Evolutionary conservation across 2,329 filamentous ascomycete genomes (phyloP).

Genomic region (Teratosphaeria destructans): DNA sequence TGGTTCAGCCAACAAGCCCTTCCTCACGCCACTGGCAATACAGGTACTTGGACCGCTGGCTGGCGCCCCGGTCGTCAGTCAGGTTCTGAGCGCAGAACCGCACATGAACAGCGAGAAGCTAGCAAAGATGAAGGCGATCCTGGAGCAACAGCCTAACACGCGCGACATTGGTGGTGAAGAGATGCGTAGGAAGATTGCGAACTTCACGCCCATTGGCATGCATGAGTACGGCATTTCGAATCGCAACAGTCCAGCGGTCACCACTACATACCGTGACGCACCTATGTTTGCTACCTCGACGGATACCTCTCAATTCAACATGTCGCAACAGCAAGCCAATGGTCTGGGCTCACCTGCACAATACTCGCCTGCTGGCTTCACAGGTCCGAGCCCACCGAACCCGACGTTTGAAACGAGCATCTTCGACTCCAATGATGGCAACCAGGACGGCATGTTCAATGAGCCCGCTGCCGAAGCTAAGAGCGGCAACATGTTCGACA

Average conservation of each 20-base stretch:
- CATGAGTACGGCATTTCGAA: slow-evolving; percentile 16
- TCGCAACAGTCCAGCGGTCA: slow-evolving; percentile 4
- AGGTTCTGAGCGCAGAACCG: slow-evolving; percentile 13
- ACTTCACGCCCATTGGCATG: slow-evolving; percentile 2
- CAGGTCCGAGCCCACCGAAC: slow-evolving; percentile 14
- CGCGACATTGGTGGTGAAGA: slow-evolving; percentile 11
- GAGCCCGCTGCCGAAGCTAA: slow-evolving; percentile 1
- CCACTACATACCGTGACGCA: slow-evolving; percentile 17
- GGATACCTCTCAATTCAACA: slow-evolving; percentile 6
- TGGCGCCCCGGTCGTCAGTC: slow-evolving; percentile 13
- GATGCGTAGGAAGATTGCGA: slow-evolving; percentile 7
- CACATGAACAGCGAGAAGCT: slow-evolving; percentile 21
- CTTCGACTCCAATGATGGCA: slow-evolving; percentile 16
- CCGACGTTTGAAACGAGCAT: slow-evolving; percentile 13
- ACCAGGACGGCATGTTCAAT: slow-evolving; percentile 2
- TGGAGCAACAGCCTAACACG: slow-evolving; percentile 8
- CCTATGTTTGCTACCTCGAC: slow-evolving; percentile 18
- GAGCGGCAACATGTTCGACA: slow-evolving; percentile 3
- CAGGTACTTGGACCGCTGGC: slow-evolving; percentile 16
- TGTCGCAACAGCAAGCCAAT: slow-evolving; percentile 5
- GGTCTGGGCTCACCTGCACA: slow-evolving; percentile 19
- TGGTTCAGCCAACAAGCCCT: slow-evolving; percentile 7
- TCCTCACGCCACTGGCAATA: slow-evolving; percentile 14
- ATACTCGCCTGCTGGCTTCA: slow-evolving; percentile 11
- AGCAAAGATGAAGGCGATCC: slow-evolving; percentile 14